Base-by-base conservation (phyloP, 2,329 filamentous ascomycete genomes). In the Penicillium sp. region DNA sequence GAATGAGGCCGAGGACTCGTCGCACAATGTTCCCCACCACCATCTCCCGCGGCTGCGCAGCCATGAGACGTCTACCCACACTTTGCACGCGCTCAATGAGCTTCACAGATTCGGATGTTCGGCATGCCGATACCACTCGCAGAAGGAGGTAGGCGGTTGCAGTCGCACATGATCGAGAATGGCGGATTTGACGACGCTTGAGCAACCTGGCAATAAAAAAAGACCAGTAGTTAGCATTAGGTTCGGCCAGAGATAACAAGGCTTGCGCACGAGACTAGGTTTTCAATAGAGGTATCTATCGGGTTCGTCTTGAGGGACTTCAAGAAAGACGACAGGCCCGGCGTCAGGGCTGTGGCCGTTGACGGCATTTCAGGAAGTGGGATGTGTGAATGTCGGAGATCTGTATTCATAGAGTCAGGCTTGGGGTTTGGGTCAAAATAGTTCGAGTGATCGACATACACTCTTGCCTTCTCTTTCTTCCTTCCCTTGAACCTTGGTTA, bases 11-110 rank as follows among this genome's bases (percentile, higher is more conserved):
- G 37, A 99, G 80, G 2, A 98, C 90, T 61, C 95, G 88, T 59
- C 93, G 87, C 47, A 97, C 91, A 65, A 99, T 93, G 70, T 99
- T 99, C 52, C 92, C 93, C 45, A 97, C 92, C 5, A 92, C 91
- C 66, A 96, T 88, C 78, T 98, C 95, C 59, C 89, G 86, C 16
- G 93, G 93, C 68, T 96, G 92, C 8, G 95, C 93, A 54, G 89
- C 85, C 35, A 90, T 88, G 44, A 99, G 82, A 54, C 87, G 85
- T 66, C 87, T 84, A 55, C 95, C 95, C 25, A 93, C 87, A 58
- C 87, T 84, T 63, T 90, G 88, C 60, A 99, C 88, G 63, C 91
- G 88, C 66, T 88, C 85, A 58, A 98, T 86, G 50, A 99, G 86
- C 68, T 88, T 87, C 50, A 87, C 85, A 47, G 92, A 88, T 73